Conservation (phyloP, 2,329 filamentous ascomycete genomes). For the Curvularia verruculosa region DNA sequence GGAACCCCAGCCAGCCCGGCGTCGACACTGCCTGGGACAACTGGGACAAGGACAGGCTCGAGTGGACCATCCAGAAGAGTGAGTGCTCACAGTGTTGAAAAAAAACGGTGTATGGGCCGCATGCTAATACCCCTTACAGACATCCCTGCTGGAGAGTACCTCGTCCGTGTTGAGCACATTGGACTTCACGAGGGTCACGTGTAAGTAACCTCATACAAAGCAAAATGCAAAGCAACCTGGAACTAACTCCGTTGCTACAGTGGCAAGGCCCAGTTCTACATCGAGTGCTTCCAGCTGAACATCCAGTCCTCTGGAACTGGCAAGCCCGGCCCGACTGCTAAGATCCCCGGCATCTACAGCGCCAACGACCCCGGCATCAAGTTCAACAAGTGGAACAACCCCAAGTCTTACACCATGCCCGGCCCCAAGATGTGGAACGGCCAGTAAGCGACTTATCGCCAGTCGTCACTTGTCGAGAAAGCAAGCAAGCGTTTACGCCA, state of each 20-base stretch:
- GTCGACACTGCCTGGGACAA: slow-evolving; percentile 38
- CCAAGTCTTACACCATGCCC: slow-evolving; percentile 40
- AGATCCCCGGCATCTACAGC: slow-evolving; percentile 58
- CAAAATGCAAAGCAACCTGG: neutral
- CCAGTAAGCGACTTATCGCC: slow-evolving; percentile 10
- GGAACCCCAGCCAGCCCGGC: slow-evolving; percentile 31
- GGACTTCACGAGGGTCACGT: slow-evolving; percentile 41
- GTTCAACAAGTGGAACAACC: slow-evolving; percentile 53
- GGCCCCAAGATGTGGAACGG: slow-evolving; percentile 38
- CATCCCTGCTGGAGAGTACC: slow-evolving; percentile 50
- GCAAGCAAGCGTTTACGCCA: neutral
- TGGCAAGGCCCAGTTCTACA: slow-evolving; percentile 29
- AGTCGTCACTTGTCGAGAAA: neutral
- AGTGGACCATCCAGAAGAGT: slow-evolving; percentile 52
- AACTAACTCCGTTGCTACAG: neutral
- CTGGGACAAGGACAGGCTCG: slow-evolving; percentile 52
- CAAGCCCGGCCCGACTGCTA: slow-evolving; percentile 53
- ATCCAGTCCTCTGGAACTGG: slow-evolving; percentile 52
- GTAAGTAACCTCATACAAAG: slow-evolving; percentile 8
- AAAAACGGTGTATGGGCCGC: neutral
- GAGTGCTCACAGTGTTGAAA: neutral
- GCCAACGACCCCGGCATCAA: slow-evolving; percentile 57
- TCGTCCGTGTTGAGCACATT: slow-evolving; percentile 47
- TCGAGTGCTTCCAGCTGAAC: slow-evolving; percentile 54
- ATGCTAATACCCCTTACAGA: neutral